Evolutionary conservation across 257 asterid species (phyloP), one percentile per base, ranked within the genome.

Genomic region (Solanum chilense): DNA sequence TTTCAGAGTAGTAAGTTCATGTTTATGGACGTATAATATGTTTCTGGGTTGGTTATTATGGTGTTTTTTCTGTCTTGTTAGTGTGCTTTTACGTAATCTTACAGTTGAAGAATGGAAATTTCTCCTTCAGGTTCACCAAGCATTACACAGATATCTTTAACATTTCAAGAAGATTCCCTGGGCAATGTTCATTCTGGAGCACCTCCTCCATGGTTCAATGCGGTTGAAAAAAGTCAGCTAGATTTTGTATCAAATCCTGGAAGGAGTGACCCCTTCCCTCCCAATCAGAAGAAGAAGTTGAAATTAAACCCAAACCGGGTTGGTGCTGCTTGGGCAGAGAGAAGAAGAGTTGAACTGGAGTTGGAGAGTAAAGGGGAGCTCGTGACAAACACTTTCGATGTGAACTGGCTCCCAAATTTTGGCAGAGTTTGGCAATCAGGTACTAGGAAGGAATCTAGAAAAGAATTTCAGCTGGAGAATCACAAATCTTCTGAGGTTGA

Each of bases 261-360:
- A 80, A 9, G 12, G 23, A 37, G 86, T 85, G 87, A 86, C 45
- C 33, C n/a, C 64, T 37, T 41, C 66, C 76, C 93, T 76, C 74
- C 41, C 3, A 66, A 7, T 47, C 88, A 86, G 85, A 85, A 89
- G 85, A 85, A 89, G 69, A 94, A 93, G 88, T 87, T 96, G 35
- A 95, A 93, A 90, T 70, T 95, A 92, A 96, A 96, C 92, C 98
- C 96, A 12, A 96, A 94, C 90, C 94, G 98, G 70, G 98, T 96
- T 87, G 99, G 99, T 91, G 99, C 98, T 90, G 98, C 99, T 88
- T 95, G 98, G 98, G 98, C 99, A 64, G 99, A 97, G 93, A 93
- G 94, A 91, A 94, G 98, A 92, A 94, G 92, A 90, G 93, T 90
- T 74, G 98, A 97, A 92, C 88, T 95, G 93, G 97, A 95, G 90